Base-by-base conservation (phyloP, 1,284 basidiomycete species). In the Moesziomyces sp. region DNA sequence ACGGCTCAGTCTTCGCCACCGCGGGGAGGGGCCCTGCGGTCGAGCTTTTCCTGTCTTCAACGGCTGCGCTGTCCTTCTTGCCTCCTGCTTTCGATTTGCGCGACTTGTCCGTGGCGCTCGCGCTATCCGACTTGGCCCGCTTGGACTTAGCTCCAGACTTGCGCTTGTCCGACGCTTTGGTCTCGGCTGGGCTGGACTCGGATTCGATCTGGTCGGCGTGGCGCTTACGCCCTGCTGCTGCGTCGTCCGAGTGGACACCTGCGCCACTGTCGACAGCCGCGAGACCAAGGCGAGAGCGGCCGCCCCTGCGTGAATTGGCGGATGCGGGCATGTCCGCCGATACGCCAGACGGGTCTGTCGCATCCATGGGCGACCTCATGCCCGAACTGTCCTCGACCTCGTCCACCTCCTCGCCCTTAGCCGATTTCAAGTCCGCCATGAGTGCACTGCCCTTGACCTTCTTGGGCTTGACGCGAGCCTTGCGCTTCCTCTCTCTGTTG, bases 391-490 rank as follows among this genome's bases (percentile, higher is more conserved):
- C 79, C n/a, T 78, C 77, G 26, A 63, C 52, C 38, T 80, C 79
- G 16, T 82, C 84, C 26, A 79, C 71, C 49, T 84, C 80, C 34
- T 85, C 84, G 35, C 66, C 66, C 72, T 79, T 71, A 60, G 77
- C 59, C 61, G 77, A 72, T 72, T 84, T 72, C 58, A 82, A 52
- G 75, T 83, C 74, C 62, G 80, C 68, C 80, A 85, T 74, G 18
- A 84, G 81, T 21, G 65, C 85, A 61, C 77, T 85, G 70, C 81
- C 84, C 74, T 78, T 83, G 55, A 74, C 79, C 68, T 83, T 83
- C 74, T 79, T 84, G 40, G 78, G 82, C 71, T 78, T 84, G 75
- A 58, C 74, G 51, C 57, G 75, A n/a, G 66, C 62, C 68, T 66
- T 81, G 35, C 79, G 84, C 77, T 73, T 82, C 42, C 80, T 73